A percentile compares a stretch with the other conserved stretches of the same genome.
phyloP scores from a whole-genome alignment of 192 early-diverging fungal genomes.

The Lobosporangium transversale region DNA sequence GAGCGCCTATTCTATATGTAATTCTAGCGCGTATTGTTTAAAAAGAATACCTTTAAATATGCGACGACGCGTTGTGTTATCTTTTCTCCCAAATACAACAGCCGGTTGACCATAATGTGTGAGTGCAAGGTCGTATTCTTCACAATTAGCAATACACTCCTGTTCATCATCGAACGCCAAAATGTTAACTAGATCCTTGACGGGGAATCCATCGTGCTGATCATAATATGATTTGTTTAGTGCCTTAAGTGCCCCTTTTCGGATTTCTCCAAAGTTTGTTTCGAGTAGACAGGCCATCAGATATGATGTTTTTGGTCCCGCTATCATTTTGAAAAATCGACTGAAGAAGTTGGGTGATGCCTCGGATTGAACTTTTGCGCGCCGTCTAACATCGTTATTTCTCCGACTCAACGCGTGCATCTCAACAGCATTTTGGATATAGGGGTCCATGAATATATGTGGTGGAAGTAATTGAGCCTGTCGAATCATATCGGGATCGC shows the following conservation, averaged over 20 bases:
- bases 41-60: conserved; percentile 29
- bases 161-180: conserved; percentile 51
- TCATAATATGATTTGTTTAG: conserved; percentile 73
- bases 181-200: conserved; percentile 28
- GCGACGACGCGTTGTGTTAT: conserved; percentile 14
- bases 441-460: conserved; percentile 65
- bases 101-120: conserved; percentile 16
- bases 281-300: conserved; percentile 84
- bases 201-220: conserved; percentile 21
- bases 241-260: conserved; percentile 76
- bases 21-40: too few relatives aligned
- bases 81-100: conserved; percentile 41
- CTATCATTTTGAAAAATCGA: conserved; percentile 79
- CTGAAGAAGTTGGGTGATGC: conserved; percentile 71
- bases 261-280: conserved; percentile 76
- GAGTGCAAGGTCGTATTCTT: conserved; percentile 43
- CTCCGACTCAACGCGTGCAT: conserved; percentile 70
- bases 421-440: conserved; percentile 76
- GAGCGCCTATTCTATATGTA: too few relatives aligned
- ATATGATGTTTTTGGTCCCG: conserved; percentile 66
- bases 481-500: conserved; percentile 76
- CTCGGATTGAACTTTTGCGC: conserved; percentile 61
- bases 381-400: conserved; percentile 57
- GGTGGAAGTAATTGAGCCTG: conserved; percentile 67
- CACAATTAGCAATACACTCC: conserved; percentile 50